Conservation (phyloP, 169 alveolate genomes). For the Neospora caninum region DNA sequence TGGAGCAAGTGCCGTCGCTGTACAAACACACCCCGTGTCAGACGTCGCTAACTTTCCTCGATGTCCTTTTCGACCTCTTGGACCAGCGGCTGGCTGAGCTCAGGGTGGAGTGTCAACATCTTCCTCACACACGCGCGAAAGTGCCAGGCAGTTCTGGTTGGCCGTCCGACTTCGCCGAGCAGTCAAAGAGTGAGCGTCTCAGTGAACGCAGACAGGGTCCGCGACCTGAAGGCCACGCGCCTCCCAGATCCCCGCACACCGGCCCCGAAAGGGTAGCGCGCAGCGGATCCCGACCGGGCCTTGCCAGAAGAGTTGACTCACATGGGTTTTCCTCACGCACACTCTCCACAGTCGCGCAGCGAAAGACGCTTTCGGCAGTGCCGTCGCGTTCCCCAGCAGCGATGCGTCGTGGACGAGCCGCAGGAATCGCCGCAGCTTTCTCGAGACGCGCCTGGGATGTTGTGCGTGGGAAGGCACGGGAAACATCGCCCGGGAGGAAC, state of each 20-base stretch:
- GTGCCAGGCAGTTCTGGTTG: background rate
- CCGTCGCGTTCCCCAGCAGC: too few species aligned
- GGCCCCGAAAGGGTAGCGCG: too few species aligned
- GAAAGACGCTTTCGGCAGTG: too few species aligned
- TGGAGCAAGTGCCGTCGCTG: background rate
- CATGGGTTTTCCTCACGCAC: too few species aligned
- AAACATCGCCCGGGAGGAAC: background rate
- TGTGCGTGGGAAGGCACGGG: background rate
- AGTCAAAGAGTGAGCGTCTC: too few species aligned
- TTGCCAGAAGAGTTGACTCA: too few species aligned
- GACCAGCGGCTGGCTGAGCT: constrained; percentile 7
- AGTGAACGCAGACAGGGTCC: too few species aligned
- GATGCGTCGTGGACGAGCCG: too few species aligned
- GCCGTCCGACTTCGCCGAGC: background rate
- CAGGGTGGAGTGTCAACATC: background rate
- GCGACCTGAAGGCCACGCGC: too few species aligned
- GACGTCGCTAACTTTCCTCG: background rate
- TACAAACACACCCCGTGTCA: background rate
- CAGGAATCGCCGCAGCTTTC: background rate
- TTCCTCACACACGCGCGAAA: background rate
- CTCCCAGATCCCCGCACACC: too few species aligned
- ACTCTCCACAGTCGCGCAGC: too few species aligned
- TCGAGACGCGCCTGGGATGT: background rate
- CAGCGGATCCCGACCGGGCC: too few species aligned
- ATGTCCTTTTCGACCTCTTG: background rate